A percentile compares a stretch with the other conserved stretches of the same genome.
phyloP scores from a whole-genome alignment of 2,329 filamentous ascomycete species.

The Gnomoniopsis sp. region DNA sequence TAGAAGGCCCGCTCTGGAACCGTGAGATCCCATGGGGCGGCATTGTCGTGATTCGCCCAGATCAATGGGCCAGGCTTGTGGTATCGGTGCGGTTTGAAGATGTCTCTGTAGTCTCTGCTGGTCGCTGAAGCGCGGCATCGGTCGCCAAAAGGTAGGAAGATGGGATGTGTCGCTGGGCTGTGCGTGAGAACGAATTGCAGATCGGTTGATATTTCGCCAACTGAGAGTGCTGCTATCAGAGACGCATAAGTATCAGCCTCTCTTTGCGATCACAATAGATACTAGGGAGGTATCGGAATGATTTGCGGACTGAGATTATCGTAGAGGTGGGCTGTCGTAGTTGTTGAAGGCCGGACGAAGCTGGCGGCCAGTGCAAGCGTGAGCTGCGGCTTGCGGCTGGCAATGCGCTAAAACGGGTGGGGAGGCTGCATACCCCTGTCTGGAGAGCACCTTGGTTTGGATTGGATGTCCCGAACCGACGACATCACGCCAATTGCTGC shows the following conservation, averaged over 20 bases:
- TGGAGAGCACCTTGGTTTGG: too few species aligned
- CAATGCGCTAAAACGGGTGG: too few species aligned
- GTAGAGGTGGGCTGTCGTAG: too few species aligned
- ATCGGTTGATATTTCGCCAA: neutral
- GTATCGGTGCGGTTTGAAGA: conserved; percentile 13
- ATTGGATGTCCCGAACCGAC: neutral
- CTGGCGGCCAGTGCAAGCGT: too few species aligned
- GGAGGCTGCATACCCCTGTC: too few species aligned
- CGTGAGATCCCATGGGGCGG: conserved; percentile 38
- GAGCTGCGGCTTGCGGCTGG: too few species aligned
- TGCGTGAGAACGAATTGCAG: neutral
- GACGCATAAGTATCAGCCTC: too few species aligned
- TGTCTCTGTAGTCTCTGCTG: conserved; percentile 17
- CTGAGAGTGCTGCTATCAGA: too few species aligned
- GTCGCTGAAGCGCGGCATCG: conserved; percentile 15
- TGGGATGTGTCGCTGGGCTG: neutral
- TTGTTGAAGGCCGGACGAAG: too few species aligned
- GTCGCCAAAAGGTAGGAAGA: conserved; percentile 8
- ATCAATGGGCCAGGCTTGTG: conserved; percentile 3
- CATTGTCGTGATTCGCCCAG: conserved; percentile 31
- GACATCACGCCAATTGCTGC: neutral
- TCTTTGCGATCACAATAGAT: too few species aligned
- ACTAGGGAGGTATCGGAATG: too few species aligned
- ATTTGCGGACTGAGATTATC: too few species aligned
- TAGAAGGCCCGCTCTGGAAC: conserved; percentile 44